phyloP scores from a whole-genome alignment of 768 basidiomycete species.

The Lentinula detonsa region DNA sequence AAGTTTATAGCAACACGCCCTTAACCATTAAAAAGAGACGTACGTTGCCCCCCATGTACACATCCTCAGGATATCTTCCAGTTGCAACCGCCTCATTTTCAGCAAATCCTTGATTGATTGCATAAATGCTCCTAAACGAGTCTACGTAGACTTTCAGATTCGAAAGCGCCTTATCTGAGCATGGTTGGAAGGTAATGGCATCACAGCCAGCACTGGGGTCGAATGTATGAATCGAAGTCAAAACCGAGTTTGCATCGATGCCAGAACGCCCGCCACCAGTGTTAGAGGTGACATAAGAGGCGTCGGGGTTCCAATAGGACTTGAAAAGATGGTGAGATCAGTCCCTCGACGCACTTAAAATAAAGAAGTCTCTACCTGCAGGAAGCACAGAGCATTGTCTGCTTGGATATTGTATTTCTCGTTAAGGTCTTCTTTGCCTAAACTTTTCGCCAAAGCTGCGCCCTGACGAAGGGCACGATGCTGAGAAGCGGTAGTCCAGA shows the following conservation, averaged over 20 bases:
- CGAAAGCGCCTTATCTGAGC: conserved; percentile 73
- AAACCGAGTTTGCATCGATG: conserved; percentile 65
- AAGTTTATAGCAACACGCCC: not conserved
- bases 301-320: conserved; percentile 19
- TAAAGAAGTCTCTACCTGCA: conserved; percentile 23
- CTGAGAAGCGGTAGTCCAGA: conserved; percentile 55
- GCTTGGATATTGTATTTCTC: conserved; percentile 37
- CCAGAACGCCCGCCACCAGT: conserved; percentile 71
- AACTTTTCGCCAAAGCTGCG: conserved; percentile 27
- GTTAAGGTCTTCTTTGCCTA: conserved; percentile 27
- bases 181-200: conserved; percentile 70
- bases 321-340: not conserved
- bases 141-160: conserved; percentile 68
- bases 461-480: conserved; percentile 50
- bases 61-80: conserved; percentile 73
- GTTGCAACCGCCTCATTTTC: conserved; percentile 56
- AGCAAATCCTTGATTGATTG: conserved; percentile 55
- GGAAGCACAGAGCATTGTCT: conserved; percentile 43
- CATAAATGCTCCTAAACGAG: conserved; percentile 64
- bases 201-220: conserved; percentile 71
- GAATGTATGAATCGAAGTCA: conserved; percentile 73
- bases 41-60: conserved; percentile 68
- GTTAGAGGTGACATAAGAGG: conserved; percentile 62
- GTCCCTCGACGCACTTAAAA: not conserved
- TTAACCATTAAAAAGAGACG: not conserved